Evolutionary conservation across 106 monocot species (phyloP), one percentile per base, ranked within the genome.

Genomic region (Dactylorhiza incarnata): DNA sequence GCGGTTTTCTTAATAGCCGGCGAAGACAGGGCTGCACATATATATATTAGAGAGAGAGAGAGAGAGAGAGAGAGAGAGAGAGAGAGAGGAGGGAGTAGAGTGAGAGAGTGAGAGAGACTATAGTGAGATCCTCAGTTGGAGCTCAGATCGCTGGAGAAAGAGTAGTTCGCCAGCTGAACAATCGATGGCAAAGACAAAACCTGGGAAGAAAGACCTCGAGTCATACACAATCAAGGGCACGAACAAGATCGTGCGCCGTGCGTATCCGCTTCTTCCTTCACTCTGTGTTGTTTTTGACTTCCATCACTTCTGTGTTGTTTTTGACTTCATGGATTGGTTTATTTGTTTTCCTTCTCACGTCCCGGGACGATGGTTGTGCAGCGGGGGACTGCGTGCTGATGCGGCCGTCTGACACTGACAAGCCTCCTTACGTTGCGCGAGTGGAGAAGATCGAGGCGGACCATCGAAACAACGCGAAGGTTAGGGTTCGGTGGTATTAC

Each of bases 201-300:
- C 74, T 0, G 79, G 79, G 15, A 80, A 80, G 51, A 80, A 80
- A 29, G 80, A 80, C 73, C 52, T 80, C 49, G 80, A 80, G 20
- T 80, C 80, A 24, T 80, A 80, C 74, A 75, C 80, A 51, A 80
- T 80, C 80, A 80, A 80, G 26, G 80, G 80, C 67, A 80, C 80
- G 74, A 80, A 75, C 74, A 80, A 80, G 49, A 46, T 80, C 68
- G 80, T 80, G 74, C 25, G 80, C 67, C 63, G 80, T 80, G 68
- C 48, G 45, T 17, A 73, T 49, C 49, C 37, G 9, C 0, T 29
- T 43, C 37, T 54, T 52, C 55, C 22, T 55, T 44, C 14, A 17
- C 37, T 44, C 53, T 2, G 37, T 37, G 37, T 37, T 37, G 37
- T 37, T 37, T 37, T 37, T 37, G 37, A 37, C 37, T 37, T 37